Evolutionary conservation across 192 early-diverging fungal genomes (phyloP).

Genomic region (Backusella sp.): DNA sequence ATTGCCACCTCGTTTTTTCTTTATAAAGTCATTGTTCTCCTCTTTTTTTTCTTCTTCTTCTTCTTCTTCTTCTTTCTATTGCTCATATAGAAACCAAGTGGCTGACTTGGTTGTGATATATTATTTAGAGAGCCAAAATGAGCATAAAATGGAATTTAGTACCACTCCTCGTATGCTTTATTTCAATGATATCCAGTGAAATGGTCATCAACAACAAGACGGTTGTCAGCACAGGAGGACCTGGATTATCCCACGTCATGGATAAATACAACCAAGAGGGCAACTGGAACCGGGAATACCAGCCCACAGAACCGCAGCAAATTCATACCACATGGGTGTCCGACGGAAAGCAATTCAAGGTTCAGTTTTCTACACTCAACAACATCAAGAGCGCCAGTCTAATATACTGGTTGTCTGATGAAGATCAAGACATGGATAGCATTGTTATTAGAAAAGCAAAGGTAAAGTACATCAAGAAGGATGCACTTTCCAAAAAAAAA

Average conservation of each 20-base stretch:
- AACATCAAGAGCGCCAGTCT: neutral
- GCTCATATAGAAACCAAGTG: neutral
- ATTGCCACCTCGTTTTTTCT: too few species aligned
- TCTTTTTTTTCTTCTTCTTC: neutral
- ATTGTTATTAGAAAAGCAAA: neutral
- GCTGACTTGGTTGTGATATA: too few species aligned
- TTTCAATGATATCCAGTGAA: neutral
- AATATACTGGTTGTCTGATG: constrained; percentile 13
- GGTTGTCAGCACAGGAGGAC: constrained; percentile 6
- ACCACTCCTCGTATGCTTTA: neutral
- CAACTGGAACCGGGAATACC: constrained; percentile 25
- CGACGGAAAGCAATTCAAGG: constrained; percentile 14
- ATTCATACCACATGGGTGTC: constrained; percentile 18
- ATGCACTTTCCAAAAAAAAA: too few species aligned
- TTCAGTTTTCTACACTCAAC: constrained; percentile 17
- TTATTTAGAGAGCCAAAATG: neutral
- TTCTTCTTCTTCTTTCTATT: neutral
- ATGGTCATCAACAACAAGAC: constrained; percentile 1
- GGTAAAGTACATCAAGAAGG: neutral
- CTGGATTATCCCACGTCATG: neutral
- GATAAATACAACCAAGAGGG: constrained; percentile 3
- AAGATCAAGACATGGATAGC: neutral
- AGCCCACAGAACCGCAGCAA: constrained; percentile 23
- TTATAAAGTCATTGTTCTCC: neutral
- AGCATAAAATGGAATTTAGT: neutral